Evolutionary conservation across 495 filamentous ascomycete species (phyloP), one percentile per base, ranked within the genome.

Genomic region (Trichocladium uniseriatum): DNA sequence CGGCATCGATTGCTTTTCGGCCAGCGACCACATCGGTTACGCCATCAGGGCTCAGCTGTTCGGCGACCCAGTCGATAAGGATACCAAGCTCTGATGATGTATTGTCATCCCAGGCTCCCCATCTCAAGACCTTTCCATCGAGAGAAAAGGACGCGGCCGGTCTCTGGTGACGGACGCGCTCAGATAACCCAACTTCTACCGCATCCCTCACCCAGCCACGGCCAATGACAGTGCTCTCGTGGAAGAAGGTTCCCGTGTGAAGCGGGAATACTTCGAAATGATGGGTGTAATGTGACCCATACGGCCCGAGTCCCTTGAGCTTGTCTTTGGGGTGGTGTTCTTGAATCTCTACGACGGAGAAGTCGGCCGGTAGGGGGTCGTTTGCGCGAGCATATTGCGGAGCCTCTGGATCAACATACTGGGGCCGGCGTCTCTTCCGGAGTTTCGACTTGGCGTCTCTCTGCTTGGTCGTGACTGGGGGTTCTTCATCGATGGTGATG

Each of bases 231-330:
- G 88, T 89, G 41, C 66, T 75, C 55, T 82, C 70, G 55, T 90
- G 86, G 55, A 94, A 92, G 63, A 75, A 92, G 1, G 81, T 82
- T 0, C 83, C 86, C 10, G 64, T 47, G 38, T 70, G 72, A 20
- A 94, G 66, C 21, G 87, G 82, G 35, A 69, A 71, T 24, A 89
- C 63, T 43, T 86, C 83, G 51, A 96, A 95, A 54, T 86, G 79
- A 11, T 81, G 71, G 0, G 86, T 76, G 58, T 94, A 95, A 19
- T 71, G 69, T 9, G 82, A 74, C 20, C 82, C 80, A 56, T 74
- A 78, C 1, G 74, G 74, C 2, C 72, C 78, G 6, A 87, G 62
- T 6, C 82, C 77, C 16, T 60, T 46, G 40, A 82, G 72, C 20
- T 80, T 74, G 20, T 64, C 67, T 3, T 34, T 35, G 5, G 36